Evolutionary conservation across 2,329 filamentous ascomycete species (phyloP).

Genomic region (Tolypocladium cylindrosporum): DNA sequence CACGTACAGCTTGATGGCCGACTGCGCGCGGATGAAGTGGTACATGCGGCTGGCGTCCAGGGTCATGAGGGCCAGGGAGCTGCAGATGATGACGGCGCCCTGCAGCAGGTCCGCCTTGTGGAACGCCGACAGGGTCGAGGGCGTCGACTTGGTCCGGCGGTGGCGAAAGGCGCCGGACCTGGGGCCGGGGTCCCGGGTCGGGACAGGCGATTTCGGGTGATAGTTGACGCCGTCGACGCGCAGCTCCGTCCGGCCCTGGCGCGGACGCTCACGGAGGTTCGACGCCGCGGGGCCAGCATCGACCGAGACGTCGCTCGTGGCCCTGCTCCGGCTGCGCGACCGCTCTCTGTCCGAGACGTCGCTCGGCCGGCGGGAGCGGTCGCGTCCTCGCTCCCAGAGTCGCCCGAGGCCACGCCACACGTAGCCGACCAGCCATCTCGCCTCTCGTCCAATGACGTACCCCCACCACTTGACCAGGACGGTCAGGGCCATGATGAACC

Average conservation of each 20-base stretch:
- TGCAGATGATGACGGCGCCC: conserved; percentile 77
- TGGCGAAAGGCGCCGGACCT: conserved; percentile 40
- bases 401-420: conserved; percentile 72
- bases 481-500: conserved; percentile 71
- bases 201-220: conserved; percentile 7
- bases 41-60: conserved; percentile 98
- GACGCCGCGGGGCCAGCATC: conserved; percentile 5
- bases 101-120: conserved; percentile 95
- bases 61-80: conserved; percentile 74
- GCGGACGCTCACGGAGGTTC: conserved; percentile 3
- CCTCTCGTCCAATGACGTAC: conserved; percentile 61
- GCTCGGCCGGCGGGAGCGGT: conserved; percentile 24
- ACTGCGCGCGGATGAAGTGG: conserved; percentile 91
- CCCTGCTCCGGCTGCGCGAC: conserved; percentile 29
- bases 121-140: conserved; percentile 73
- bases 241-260: background rate
- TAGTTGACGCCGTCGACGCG: conserved; percentile 2
- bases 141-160: conserved; percentile 70
- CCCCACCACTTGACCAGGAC: conserved; percentile 73
- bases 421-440: conserved; percentile 60
- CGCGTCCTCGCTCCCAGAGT: conserved; percentile 56
- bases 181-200: conserved; percentile 14
- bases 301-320: conserved; percentile 14
- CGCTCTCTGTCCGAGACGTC: conserved; percentile 25
- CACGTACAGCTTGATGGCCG: conserved; percentile 95